Percentiles rank a stretch among this genome's conserved stretches.
Evolutionary conservation across 176 grass and related monocot genomes (phyloP).

Genomic region (Microstegium vimineum): DNA sequence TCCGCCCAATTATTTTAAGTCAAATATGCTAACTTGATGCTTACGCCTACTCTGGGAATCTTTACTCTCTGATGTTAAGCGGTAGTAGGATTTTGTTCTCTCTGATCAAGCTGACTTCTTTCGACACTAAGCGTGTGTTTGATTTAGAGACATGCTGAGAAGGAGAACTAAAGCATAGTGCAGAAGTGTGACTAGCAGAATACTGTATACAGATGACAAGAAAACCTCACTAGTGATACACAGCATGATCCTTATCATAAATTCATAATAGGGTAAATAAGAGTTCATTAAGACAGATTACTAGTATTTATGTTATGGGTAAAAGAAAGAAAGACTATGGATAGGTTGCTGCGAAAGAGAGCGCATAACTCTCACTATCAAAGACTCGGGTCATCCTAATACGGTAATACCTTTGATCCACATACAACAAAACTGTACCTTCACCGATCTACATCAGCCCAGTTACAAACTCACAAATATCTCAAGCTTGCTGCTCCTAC

Average conservation of each 20-base stretch:
- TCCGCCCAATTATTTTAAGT: conserved; percentile 4
- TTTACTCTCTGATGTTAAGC: background rate
- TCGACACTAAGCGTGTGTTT: background rate
- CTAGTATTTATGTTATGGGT: background rate
- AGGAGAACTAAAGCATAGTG: too few relatives aligned
- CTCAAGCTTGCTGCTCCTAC: background rate
- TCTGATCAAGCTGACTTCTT: background rate
- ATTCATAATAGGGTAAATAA: background rate
- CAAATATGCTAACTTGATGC: conserved; percentile 25
- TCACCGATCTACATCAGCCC: background rate
- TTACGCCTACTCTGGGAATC: conserved; percentile 18
- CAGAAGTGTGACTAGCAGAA: background rate
- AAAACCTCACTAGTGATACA: background rate
- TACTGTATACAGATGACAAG: background rate
- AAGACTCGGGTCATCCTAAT: background rate
- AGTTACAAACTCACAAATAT: background rate
- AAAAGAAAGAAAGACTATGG: background rate
- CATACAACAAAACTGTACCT: background rate
- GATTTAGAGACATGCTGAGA: too few relatives aligned
- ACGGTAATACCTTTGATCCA: background rate
- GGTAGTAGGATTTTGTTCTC: background rate
- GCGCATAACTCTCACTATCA: background rate
- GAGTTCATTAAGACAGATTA: background rate
- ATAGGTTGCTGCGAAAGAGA: too few relatives aligned
- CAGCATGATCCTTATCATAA: background rate